Conservation (phyloP, 2,329 filamentous ascomycete species). For the Sporothrix protearum region DNA sequence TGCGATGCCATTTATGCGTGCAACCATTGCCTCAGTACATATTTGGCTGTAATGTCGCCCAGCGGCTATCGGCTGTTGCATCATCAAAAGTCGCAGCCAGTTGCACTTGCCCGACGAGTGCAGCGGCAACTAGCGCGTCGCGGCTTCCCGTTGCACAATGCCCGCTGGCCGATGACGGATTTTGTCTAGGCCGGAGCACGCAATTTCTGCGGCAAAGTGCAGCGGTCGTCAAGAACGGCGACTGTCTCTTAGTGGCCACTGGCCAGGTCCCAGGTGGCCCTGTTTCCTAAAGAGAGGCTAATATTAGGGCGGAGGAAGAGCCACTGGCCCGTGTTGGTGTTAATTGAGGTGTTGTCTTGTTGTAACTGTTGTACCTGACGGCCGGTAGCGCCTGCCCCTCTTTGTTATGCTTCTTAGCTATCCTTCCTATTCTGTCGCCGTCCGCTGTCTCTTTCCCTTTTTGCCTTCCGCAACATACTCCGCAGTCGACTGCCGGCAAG, state of each 20-base stretch:
- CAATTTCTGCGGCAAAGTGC: background rate
- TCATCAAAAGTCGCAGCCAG: background rate
- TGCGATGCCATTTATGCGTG: background rate
- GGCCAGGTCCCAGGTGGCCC: background rate
- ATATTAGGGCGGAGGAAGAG: background rate
- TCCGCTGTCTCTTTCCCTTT: background rate
- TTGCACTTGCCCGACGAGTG: background rate
- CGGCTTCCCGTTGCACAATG: constrained; percentile 10
- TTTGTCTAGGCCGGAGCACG: constrained; percentile 15
- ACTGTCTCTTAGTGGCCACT: background rate
- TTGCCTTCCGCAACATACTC: background rate
- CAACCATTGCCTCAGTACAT: background rate
- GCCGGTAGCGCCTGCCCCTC: constrained; percentile 4
- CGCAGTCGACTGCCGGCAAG: background rate
- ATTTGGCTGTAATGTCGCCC: background rate
- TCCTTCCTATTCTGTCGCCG: background rate
- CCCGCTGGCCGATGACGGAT: constrained; percentile 13
- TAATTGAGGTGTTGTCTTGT: too few species aligned
- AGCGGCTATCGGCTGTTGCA: constrained; percentile 3
- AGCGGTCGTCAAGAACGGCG: background rate
- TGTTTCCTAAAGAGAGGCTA: background rate
- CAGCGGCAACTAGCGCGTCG: constrained; percentile 5
- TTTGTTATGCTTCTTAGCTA: background rate
- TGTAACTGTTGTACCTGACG: constrained; percentile 12
- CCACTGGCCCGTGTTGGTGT: too few species aligned